Evolutionary conservation across 106 monocot species (phyloP).

Genomic region (Vanilla planifolia): DNA sequence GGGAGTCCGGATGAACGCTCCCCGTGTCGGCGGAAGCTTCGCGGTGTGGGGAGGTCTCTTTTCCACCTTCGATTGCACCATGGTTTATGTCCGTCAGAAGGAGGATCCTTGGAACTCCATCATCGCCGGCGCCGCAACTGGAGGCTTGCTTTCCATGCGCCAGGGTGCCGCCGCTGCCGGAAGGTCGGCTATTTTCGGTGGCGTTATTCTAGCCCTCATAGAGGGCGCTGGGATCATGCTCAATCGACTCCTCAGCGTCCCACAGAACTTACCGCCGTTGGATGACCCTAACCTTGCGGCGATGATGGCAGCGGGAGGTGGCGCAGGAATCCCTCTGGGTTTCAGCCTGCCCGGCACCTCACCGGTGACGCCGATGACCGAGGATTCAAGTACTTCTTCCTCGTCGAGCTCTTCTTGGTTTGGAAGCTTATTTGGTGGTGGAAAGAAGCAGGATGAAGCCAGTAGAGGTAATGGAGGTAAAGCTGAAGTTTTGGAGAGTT

Average conservation of each 20-base stretch:
- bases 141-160: slow-evolving; percentile 48
- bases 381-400: too few relatives aligned
- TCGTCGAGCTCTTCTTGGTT: slow-evolving; percentile 8
- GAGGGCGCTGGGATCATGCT: slow-evolving; percentile 25
- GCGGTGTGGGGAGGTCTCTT: slow-evolving; percentile 84
- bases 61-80: slow-evolving; percentile 68
- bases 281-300: slow-evolving; percentile 14
- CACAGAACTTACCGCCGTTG: slow-evolving; percentile 6
- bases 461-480: not conserved
- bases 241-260: slow-evolving; percentile 10
- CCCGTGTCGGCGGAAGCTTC: slow-evolving; percentile 69
- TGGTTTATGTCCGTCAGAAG: slow-evolving; percentile 80
- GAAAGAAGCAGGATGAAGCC: slow-evolving; percentile 1
- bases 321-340: not conserved
- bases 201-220: slow-evolving; percentile 16
- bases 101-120: slow-evolving; percentile 84
- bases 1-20: slow-evolving; percentile 77
- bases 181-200: slow-evolving; percentile 16
- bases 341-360: not conserved
- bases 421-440: slow-evolving; percentile 11
- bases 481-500: slow-evolving; percentile 17
- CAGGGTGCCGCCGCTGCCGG: slow-evolving; percentile 52
- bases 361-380: too few relatives aligned
- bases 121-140: slow-evolving; percentile 64
- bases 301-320: slow-evolving; percentile 3